A percentile compares a stretch with the other conserved stretches of the same genome.
phyloP scores from a whole-genome alignment of 2,329 filamentous ascomycete species.

The Chaetomium sp. region DNA sequence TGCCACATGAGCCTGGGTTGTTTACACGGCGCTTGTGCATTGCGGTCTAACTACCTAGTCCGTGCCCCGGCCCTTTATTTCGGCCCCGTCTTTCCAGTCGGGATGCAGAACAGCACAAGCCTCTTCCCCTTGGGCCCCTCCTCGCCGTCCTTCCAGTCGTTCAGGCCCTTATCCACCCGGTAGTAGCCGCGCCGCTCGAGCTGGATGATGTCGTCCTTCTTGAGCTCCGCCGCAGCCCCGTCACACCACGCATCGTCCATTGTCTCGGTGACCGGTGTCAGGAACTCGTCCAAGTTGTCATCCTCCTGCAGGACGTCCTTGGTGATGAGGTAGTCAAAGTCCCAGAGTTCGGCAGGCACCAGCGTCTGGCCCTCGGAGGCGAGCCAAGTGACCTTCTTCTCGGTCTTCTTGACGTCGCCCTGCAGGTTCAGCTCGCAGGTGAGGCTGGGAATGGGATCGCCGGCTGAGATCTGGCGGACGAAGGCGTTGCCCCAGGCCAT shows the following conservation, averaged over 20 bases:
- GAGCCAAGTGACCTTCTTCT: constrained; percentile 97
- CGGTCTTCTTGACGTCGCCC: constrained; percentile 91
- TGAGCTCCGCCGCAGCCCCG: constrained; percentile 74
- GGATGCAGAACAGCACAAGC: constrained; percentile 59
- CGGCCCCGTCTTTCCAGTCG: constrained; percentile 52
- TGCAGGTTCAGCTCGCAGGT: constrained; percentile 86
- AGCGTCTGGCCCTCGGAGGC: constrained; percentile 74
- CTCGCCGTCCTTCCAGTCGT: constrained; percentile 53
- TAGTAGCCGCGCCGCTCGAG: constrained; percentile 93
- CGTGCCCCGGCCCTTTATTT: constrained; percentile 27
- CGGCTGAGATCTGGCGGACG: constrained; percentile 64
- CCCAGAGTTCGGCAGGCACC: constrained; percentile 81
- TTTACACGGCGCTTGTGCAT: background rate
- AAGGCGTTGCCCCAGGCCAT: constrained; percentile 97
- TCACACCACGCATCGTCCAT: constrained; percentile 78
- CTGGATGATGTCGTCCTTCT: constrained; percentile 90
- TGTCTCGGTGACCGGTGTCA: constrained; percentile 75
- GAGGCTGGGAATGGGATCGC: constrained; percentile 65
- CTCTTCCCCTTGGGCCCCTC: constrained; percentile 52
- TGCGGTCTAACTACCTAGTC: background rate
- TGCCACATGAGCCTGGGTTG: background rate
- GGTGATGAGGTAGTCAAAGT: constrained; percentile 93
- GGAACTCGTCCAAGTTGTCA: constrained; percentile 79
- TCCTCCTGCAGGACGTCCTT: constrained; percentile 93
- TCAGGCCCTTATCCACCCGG: constrained; percentile 71